Conservation (phyloP, 2,329 filamentous ascomycete species). For the Colletotrichum chrysophilum region DNA sequence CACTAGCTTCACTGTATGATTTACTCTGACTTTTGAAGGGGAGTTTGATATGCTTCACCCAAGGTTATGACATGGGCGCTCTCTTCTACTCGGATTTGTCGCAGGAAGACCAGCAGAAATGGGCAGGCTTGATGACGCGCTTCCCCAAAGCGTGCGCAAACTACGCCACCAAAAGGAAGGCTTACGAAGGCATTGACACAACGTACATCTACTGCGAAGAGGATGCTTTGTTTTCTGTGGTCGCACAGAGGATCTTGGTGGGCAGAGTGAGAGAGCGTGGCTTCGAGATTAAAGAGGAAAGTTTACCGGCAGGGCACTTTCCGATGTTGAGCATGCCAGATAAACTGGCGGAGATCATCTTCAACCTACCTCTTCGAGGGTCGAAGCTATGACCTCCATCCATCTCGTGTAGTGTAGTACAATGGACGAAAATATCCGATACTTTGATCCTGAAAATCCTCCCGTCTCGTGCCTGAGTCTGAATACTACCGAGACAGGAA, state of each 20-base stretch:
- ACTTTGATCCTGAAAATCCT: background rate
- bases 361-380: background rate
- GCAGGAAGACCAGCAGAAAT: background rate
- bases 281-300: background rate
- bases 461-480: background rate
- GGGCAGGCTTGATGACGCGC: background rate
- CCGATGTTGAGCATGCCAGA: background rate
- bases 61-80: background rate
- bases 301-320: background rate
- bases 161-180: background rate
- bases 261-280: background rate
- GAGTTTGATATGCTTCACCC: background rate
- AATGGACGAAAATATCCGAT: background rate
- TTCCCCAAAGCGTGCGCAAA: background rate
- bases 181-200: background rate
- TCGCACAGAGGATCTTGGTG: background rate
- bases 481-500: background rate
- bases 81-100: background rate
- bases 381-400: background rate
- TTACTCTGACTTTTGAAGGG: background rate
- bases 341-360: background rate
- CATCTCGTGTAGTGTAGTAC: background rate
- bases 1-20: background rate
- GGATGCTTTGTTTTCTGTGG: background rate
- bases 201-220: background rate